A percentile compares a stretch with the other conserved stretches of the same genome.
These are phyloP conservation scores for Thalassiosira hispida DNA, from an alignment of 352 stramenopile genomes.

Conservation along the genomic window DNA sequence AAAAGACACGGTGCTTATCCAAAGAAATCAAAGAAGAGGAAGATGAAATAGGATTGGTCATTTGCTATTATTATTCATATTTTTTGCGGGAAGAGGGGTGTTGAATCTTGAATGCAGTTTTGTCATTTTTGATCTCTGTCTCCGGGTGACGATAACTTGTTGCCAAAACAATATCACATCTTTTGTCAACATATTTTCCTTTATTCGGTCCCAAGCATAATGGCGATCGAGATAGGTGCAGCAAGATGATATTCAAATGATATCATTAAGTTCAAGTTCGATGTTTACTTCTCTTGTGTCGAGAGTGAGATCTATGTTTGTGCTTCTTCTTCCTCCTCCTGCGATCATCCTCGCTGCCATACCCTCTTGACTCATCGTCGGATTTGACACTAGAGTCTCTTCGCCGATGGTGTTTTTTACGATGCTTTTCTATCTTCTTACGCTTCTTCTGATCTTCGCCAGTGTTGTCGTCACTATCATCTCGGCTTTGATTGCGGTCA, in stretches of 20 bases:
- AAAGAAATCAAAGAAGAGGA: background rate
- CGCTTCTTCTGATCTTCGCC: conserved; percentile 5
- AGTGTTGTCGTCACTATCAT: background rate
- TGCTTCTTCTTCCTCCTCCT: conserved; percentile 35
- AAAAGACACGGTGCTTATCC: too few relatives aligned
- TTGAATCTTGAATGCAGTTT: too few relatives aligned
- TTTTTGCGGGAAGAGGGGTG: too few relatives aligned
- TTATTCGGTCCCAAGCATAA: too few relatives aligned
- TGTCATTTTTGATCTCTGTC: too few relatives aligned
- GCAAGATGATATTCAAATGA: too few relatives aligned
- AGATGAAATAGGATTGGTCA: too few relatives aligned
- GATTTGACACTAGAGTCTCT: conserved; percentile 1
- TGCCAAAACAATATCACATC: too few relatives aligned
- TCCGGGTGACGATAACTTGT: too few relatives aligned
- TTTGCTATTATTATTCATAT: too few relatives aligned
- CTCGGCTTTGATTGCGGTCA: background rate
- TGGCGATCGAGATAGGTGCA: too few relatives aligned
- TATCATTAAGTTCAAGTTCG: background rate
- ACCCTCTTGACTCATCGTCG: conserved; percentile 3
- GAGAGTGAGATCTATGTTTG: conserved; percentile 2
- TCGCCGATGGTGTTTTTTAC: conserved; percentile 1
- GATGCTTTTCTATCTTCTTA: conserved; percentile 1
- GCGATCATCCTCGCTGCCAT: background rate
- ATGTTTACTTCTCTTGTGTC: background rate
- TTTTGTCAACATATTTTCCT: too few relatives aligned